phyloP scores from a whole-genome alignment of 176 grass and related monocot genomes.

The Tillandsia fasciculata region DNA sequence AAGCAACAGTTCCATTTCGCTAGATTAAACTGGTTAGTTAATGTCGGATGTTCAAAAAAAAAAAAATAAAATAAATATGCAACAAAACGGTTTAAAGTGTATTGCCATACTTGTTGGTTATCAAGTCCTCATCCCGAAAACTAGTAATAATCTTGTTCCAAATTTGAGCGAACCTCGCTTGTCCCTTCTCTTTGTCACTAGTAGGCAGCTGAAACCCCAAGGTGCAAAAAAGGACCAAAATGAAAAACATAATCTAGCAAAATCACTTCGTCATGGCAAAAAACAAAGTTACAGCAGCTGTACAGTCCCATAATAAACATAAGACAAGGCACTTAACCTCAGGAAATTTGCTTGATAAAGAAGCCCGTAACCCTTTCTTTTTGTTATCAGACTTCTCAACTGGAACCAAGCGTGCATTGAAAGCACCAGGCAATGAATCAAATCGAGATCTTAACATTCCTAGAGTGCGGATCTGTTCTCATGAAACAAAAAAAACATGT shows the following conservation, averaged over 20 bases:
- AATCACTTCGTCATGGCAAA: conserved; percentile 8
- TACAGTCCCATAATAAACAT: conserved; percentile 9
- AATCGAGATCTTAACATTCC: conserved; percentile 97
- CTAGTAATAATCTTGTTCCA: conserved; percentile 98
- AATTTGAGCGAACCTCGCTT: conserved; percentile 85
- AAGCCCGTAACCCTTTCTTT: conserved; percentile 54
- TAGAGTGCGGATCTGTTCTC: conserved; percentile 71
- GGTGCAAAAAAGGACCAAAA: conserved; percentile 7
- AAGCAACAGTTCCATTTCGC: conserved; percentile 89
- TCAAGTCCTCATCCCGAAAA: conserved; percentile 80
- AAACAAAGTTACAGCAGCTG: conserved; percentile 12
- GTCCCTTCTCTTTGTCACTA: conserved; percentile 48
- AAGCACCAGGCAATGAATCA: conserved; percentile 58
- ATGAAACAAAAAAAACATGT: conserved; percentile 12
- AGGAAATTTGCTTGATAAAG: conserved; percentile 66
- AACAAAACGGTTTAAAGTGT: conserved; percentile 9
- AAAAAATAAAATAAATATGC: conserved; percentile 1
- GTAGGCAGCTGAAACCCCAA: conserved; percentile 42
- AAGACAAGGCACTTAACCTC: conserved; percentile 33
- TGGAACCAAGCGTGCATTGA: conserved; percentile 68
- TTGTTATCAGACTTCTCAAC: conserved; percentile 40
- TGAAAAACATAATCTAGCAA: background rate
- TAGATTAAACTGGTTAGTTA: conserved; percentile 15
- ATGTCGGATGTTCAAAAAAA: background rate
- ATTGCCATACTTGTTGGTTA: conserved; percentile 51